Percentiles rank a stretch among this genome's conserved stretches.
Conservation (phyloP, 2,329 filamentous ascomycete species). For the Beauveria sp. region DNA sequence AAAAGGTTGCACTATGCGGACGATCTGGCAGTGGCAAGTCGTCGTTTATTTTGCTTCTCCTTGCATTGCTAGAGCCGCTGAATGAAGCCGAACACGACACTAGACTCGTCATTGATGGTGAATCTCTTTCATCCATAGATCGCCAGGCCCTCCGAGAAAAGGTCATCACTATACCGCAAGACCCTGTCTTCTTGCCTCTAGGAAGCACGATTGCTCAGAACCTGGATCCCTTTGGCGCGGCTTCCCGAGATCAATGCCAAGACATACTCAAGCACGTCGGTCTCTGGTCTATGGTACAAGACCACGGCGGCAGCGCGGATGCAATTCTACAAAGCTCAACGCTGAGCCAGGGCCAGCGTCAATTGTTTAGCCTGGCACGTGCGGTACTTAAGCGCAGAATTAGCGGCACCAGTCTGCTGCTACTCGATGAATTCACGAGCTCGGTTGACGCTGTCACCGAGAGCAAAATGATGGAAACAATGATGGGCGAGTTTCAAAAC, state of each 20-base stretch:
- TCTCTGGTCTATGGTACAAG: constrained; percentile 20
- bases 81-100: background rate
- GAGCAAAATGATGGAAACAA: constrained; percentile 32
- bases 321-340: constrained; percentile 32
- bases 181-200: constrained; percentile 36
- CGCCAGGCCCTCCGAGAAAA: constrained; percentile 31
- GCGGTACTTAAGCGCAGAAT: constrained; percentile 38
- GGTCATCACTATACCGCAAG: constrained; percentile 39
- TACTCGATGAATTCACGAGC: constrained; percentile 37
- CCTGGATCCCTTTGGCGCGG: constrained; percentile 26
- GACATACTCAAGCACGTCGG: constrained; percentile 22
- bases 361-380: constrained; percentile 52
- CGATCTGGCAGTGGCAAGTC: constrained; percentile 28
- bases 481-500: constrained; percentile 29
- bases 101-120: constrained; percentile 27
- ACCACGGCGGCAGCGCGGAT: constrained; percentile 18
- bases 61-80: constrained; percentile 26
- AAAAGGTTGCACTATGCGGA: constrained; percentile 19
- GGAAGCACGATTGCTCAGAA: constrained; percentile 28
- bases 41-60: constrained; percentile 24
- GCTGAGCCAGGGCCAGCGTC: constrained; percentile 47
- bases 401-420: constrained; percentile 20
- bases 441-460: constrained; percentile 36
- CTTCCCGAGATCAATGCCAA: constrained; percentile 21
- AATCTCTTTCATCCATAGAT: constrained; percentile 27